Conservation (phyloP, 805 yeast genomes). For the Ogataea naganishii region DNA sequence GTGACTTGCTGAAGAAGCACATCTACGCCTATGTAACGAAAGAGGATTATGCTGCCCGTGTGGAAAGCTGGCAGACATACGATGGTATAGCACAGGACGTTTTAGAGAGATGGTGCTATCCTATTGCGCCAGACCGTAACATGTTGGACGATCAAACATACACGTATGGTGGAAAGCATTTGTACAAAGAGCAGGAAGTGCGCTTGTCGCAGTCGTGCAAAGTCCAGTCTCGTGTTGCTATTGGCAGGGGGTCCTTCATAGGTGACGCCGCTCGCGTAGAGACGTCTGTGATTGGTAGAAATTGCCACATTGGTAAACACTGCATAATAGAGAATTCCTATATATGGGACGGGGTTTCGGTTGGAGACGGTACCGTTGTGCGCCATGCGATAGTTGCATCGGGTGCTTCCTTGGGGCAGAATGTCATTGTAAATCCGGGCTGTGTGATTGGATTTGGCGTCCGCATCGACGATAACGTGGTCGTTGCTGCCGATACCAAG, state of each 20-base stretch:
- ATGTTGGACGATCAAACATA: constrained; percentile 64
- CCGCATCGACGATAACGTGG: constrained; percentile 44
- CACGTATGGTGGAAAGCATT: constrained; percentile 72
- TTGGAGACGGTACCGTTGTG: constrained; percentile 56
- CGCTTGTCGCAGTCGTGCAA: constrained; percentile 89
- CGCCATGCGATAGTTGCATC: constrained; percentile 66
- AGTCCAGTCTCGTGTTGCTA: constrained; percentile 70
- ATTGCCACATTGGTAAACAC: constrained; percentile 76
- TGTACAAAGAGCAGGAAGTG: constrained; percentile 85
- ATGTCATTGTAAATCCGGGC: constrained; percentile 53
- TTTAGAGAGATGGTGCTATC: constrained; percentile 87
- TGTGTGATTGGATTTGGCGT: constrained; percentile 75
- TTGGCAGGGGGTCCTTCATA: constrained; percentile 69
- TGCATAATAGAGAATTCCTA: constrained; percentile 67
- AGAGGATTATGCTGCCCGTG: constrained; percentile 85
- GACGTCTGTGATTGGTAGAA: constrained; percentile 76
- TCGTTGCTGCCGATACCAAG: constrained; percentile 41
- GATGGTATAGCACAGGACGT: constrained; percentile 87
- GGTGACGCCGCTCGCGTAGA: constrained; percentile 65
- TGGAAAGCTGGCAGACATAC: constrained; percentile 91
- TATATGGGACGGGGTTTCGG: constrained; percentile 75
- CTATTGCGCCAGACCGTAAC: constrained; percentile 83
- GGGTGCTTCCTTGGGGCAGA: constrained; percentile 43
- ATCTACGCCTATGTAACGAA: constrained; percentile 81
- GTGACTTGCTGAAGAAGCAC: constrained; percentile 84